A percentile compares a stretch with the other conserved stretches of the same genome.
phyloP scores from a whole-genome alignment of 2,329 filamentous ascomycete genomes.

The Colletotrichum navitas region DNA sequence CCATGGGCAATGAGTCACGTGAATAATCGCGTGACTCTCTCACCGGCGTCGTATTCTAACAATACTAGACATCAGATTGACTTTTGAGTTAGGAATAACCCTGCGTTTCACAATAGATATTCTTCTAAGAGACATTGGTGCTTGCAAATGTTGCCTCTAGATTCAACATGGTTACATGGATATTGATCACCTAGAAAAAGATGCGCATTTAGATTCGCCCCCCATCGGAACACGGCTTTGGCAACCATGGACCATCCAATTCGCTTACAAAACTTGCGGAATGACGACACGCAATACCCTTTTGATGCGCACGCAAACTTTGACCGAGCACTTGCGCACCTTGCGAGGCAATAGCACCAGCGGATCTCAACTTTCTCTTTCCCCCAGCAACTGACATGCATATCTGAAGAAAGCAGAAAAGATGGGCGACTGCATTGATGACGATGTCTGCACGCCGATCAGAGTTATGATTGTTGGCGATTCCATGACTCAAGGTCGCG shows the following conservation, averaged over 20 bases:
- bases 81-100: not conserved
- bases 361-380: not conserved
- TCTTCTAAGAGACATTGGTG: too few species aligned
- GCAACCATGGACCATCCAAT: not conserved
- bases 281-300: not conserved
- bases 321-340: not conserved
- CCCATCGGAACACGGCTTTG: not conserved
- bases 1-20: too few species aligned
- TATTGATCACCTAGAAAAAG: not conserved
- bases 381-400: too few species aligned
- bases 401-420: not conserved
- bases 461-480: slow-evolving; percentile 54
- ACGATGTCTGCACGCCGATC: not conserved
- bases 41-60: too few species aligned
- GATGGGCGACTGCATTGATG: not conserved
- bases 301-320: not conserved
- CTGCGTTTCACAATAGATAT: not conserved
- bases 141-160: not conserved
- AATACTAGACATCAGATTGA: too few species aligned
- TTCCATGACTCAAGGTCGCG: slow-evolving; percentile 54
- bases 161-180: not conserved
- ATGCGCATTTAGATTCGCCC: not conserved
- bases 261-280: not conserved
- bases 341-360: not conserved
- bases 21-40: too few species aligned